These are phyloP conservation scores for Exserohilum rostratum DNA, from an alignment of 2,329 filamentous ascomycete genomes.

Conservation along the genomic window DNA sequence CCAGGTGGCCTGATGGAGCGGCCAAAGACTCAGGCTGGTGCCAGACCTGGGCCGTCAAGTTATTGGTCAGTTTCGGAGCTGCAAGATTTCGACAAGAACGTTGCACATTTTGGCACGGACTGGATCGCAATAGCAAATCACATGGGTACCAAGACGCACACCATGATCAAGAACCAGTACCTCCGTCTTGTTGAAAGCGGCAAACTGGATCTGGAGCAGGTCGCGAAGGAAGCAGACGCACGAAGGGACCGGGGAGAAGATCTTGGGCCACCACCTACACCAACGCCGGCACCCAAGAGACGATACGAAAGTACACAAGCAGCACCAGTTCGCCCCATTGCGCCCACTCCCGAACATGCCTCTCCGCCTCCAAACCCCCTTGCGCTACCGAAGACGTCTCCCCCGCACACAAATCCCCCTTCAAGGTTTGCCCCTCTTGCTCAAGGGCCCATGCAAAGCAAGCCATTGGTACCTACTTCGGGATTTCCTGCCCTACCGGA, in stretches of 20 bases:
- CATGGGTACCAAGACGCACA: conserved; percentile 83
- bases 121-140: conserved; percentile 76
- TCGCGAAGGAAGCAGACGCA: conserved; percentile 51
- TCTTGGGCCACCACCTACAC: conserved; percentile 56
- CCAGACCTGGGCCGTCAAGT: conserved; percentile 71
- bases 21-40: conserved; percentile 38
- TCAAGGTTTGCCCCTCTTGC: conserved; percentile 41
- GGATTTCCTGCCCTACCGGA: conserved; percentile 34
- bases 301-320: conserved; percentile 53
- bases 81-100: conserved; percentile 74
- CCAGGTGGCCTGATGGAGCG: conserved; percentile 43
- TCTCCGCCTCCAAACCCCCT: conserved; percentile 34
- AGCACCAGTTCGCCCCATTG: conserved; percentile 50
- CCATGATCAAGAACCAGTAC: conserved; percentile 71
- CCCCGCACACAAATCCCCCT: conserved; percentile 36
- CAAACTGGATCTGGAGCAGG: conserved; percentile 50
- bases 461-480: conserved; percentile 32
- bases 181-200: conserved; percentile 54
- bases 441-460: conserved; percentile 39
- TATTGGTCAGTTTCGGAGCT: conserved; percentile 88
- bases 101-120: conserved; percentile 79
- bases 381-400: conserved; percentile 47
- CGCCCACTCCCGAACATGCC: conserved; percentile 55
- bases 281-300: conserved; percentile 55
- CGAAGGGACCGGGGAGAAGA: conserved; percentile 53